Conservation (phyloP, 2,329 filamentous ascomycete species). For the Stachybotrys echinatus region DNA sequence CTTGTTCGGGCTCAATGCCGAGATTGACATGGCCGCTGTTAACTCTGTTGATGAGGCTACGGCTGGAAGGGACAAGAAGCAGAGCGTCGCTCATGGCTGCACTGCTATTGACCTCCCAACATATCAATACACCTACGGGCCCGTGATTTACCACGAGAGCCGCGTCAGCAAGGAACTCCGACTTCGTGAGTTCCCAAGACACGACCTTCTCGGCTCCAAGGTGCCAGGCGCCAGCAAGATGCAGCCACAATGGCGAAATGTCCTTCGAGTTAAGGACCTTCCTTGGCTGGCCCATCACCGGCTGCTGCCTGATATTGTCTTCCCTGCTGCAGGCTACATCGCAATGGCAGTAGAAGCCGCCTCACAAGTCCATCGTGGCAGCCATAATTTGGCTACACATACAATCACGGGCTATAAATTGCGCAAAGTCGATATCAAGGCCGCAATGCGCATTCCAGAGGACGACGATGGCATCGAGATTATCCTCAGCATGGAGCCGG, state of each 20-base stretch:
- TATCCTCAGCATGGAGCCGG: not conserved
- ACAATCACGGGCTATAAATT: not conserved
- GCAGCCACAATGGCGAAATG: not conserved
- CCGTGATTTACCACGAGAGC: conserved; percentile 1
- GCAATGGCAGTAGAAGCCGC: not conserved
- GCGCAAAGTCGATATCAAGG: conserved; percentile 1
- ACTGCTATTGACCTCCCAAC: conserved; percentile 2
- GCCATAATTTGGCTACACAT: not conserved
- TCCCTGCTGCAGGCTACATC: not conserved
- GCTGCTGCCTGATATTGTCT: not conserved
- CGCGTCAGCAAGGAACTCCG: conserved; percentile 9
- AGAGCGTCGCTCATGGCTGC: conserved; percentile 1
- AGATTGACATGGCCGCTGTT: conserved; percentile 1
- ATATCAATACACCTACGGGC: conserved; percentile 3
- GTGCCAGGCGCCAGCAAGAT: not conserved
- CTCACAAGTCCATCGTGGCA: not conserved
- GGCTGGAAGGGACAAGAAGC: not conserved
- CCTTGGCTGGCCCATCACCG: conserved; percentile 1
- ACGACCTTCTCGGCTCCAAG: conserved; percentile 8
- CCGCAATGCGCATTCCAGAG: conserved; percentile 1
- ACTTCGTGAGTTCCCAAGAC: conserved; percentile 5
- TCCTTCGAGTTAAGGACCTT: not conserved
- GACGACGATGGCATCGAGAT: conserved; percentile 5
- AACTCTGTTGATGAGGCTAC: not conserved
- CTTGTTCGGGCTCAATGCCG: conserved; percentile 2